Base-by-base conservation (phyloP, 2,329 filamentous ascomycete genomes). In the Paecilomyces variotii region DNA sequence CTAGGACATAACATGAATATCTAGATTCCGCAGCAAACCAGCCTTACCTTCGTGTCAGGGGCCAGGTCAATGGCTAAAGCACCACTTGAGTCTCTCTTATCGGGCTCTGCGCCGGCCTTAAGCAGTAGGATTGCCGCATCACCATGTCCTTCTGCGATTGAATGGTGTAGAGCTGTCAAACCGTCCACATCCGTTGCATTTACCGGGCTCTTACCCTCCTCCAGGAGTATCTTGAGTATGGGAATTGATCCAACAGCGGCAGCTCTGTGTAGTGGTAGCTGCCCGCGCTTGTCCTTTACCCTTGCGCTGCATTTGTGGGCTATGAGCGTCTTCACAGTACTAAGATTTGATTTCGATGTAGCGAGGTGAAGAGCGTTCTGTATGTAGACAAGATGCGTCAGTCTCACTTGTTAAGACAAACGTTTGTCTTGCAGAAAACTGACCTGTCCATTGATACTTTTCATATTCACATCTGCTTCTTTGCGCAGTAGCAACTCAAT, bases 351-450 rank as follows among this genome's bases (percentile, higher is more conserved):
- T 75, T 99, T 99, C 32, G 91, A 96, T 12, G 90, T 88, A 54
- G 91, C 86, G 70, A 97, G 96, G 74, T 97, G 93, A 24, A 99
- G 83, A 9, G 88, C 90, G 25, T 91, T 96, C 84, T 95, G 65
- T 1, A 10, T 2, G 9, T 53, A 9, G 19, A 52, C 30, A 26
- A 52, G 10, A 25, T 54, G 56, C 45, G 32, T 56, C 28, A 61
- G 56, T 53, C 2, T 49, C 52, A 19, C 53, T 65, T 53, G 45
- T 49, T 53, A 45, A 6, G 54, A 28, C 55, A 51, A 32, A 2
- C 30, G 12, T 30, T 9, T 4, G 12, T 53, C 4, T 25, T 10
- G 14, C 11, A 35, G 25, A 24, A 12, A 14, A 39, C 61, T 27
- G 65, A 77, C 76, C 67, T 78, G 76, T 30, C 78, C 78, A 24